A percentile compares a stretch with the other conserved stretches of the same genome.
Evolutionary conservation across 768 basidiomycete species (phyloP).

Genomic region (Mycena crocata): DNA sequence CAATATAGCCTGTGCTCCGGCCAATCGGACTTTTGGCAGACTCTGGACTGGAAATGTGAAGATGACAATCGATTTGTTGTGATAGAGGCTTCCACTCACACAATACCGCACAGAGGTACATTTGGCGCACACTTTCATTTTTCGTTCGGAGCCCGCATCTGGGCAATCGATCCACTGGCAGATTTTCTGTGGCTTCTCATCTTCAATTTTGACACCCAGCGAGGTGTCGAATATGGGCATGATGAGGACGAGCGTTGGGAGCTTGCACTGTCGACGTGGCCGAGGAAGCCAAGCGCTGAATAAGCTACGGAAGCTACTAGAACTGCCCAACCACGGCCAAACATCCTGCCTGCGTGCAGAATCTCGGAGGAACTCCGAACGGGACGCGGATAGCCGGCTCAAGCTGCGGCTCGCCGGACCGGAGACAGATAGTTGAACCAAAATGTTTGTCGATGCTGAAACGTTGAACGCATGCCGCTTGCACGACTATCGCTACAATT

Average conservation of each 20-base stretch:
- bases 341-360: too few species aligned
- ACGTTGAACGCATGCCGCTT: too few species aligned
- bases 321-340: too few species aligned
- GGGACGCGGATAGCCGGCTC: too few species aligned
- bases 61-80: not conserved
- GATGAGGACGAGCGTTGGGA: not conserved
- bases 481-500: too few species aligned
- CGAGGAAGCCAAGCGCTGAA: too few species aligned
- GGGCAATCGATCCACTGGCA: slow-evolving; percentile 17
- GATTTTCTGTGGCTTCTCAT: slow-evolving; percentile 9
- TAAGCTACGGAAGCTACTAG: too few species aligned
- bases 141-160: not conserved
- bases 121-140: slow-evolving; percentile 14
- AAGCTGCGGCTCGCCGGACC: too few species aligned
- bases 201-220: not conserved
- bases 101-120: slow-evolving; percentile 18
- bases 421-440: too few species aligned
- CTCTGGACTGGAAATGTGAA: slow-evolving; percentile 14
- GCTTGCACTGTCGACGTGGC: too few species aligned
- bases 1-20: slow-evolving; percentile 14
- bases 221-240: slow-evolving; percentile 12
- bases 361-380: too few species aligned
- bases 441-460: too few species aligned
- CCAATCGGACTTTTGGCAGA: slow-evolving; percentile 14
- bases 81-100: not conserved